phyloP scores from a whole-genome alignment of 352 stramenopile genomes.

The Phytophthora citricola region DNA sequence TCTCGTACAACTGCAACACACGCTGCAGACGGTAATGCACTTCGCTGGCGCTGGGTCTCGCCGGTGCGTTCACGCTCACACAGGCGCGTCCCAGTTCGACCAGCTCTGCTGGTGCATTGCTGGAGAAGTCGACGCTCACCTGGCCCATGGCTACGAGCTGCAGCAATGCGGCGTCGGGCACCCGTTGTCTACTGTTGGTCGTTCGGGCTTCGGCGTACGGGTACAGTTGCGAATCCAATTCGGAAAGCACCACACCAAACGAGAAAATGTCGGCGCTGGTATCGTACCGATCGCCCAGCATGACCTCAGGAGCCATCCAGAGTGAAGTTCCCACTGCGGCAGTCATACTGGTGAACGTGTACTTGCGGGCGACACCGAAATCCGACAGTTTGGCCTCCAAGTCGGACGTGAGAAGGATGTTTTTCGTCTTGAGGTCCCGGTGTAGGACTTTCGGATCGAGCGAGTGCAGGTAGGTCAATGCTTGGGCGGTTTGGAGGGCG shows the following conservation, averaged over 20 bases:
- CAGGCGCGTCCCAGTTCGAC: conserved; percentile 28
- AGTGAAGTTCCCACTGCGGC: conserved; percentile 36
- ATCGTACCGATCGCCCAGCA: conserved; percentile 45
- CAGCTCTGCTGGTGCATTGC: conserved; percentile 9
- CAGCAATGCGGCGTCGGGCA: conserved; percentile 31
- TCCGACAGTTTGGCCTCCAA: conserved; percentile 51
- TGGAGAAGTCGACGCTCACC: conserved; percentile 33
- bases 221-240: conserved; percentile 39
- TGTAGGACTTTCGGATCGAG: conserved; percentile 46
- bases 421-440: conserved; percentile 61
- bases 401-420: conserved; percentile 42
- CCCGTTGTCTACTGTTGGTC: conserved; percentile 15
- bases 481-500: conserved; percentile 38
- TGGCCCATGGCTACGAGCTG: conserved; percentile 30
- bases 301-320: conserved; percentile 52
- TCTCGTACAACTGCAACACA: conserved; percentile 25
- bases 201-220: conserved; percentile 31
- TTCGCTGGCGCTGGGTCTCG: conserved; percentile 29
- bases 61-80: conserved; percentile 24
- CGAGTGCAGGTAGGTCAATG: conserved; percentile 53
- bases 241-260: conserved; percentile 45
- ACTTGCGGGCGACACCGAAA: conserved; percentile 47
- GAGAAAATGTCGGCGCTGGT: conserved; percentile 53
- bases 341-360: conserved; percentile 43
- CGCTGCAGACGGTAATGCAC: conserved; percentile 37